Conservation (phyloP, 257 asterid species). For the Petunia secreta region DNA sequence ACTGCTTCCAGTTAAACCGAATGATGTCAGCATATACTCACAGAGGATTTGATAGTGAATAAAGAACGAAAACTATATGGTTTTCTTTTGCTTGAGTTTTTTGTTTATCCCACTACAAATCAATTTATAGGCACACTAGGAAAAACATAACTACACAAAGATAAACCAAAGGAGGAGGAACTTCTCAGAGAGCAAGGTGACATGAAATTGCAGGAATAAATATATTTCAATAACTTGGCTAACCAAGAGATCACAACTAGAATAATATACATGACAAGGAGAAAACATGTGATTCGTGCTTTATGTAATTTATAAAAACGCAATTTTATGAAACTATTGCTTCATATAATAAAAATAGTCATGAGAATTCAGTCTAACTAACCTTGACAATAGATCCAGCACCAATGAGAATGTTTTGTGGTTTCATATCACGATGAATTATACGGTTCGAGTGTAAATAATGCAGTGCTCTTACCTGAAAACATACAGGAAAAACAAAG, state of each 20-base stretch:
- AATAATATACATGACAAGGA: slow-evolving; percentile 12
- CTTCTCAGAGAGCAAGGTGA: background rate
- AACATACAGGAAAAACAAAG: slow-evolving; percentile 23
- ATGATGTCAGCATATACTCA: slow-evolving; percentile 2
- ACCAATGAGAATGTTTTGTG: slow-evolving; percentile 96
- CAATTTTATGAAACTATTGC: slow-evolving; percentile 4
- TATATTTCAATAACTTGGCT: background rate
- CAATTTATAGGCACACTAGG: background rate
- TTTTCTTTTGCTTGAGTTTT: background rate
- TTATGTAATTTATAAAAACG: background rate
- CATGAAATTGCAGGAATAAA: slow-evolving; percentile 12
- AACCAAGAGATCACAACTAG: slow-evolving; percentile 20
- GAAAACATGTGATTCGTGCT: background rate
- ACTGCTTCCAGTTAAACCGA: slow-evolving; percentile 8
- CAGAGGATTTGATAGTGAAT: background rate
- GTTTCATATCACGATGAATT: slow-evolving; percentile 98
- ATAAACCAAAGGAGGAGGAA: slow-evolving; percentile 10
- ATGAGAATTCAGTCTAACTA: slow-evolving; percentile 17
- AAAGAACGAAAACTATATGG: background rate
- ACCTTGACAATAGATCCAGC: slow-evolving; percentile 96
- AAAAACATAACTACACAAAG: background rate
- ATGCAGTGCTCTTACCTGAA: slow-evolving; percentile 90
- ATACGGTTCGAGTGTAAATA: slow-evolving; percentile 98
- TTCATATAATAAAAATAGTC: background rate
- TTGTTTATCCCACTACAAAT: background rate